phyloP scores from a whole-genome alignment of 2,329 filamentous ascomycete genomes.

The Epicoccum nigrum region DNA sequence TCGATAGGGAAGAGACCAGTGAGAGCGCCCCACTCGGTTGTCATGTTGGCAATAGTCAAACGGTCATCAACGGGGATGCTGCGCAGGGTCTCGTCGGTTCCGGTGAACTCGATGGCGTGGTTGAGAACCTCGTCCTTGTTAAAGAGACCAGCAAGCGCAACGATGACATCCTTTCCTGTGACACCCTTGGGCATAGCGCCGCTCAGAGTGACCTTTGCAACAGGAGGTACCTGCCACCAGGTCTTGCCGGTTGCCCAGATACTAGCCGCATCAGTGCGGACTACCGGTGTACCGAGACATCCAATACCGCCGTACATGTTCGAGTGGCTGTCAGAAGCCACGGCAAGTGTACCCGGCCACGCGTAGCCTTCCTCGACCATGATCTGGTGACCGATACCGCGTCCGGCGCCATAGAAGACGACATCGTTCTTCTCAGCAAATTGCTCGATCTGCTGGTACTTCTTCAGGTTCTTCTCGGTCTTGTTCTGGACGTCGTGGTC shows the following conservation, averaged over 20 bases:
- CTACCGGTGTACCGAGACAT: conserved; percentile 78
- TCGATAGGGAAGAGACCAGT: conserved; percentile 84
- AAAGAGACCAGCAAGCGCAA: conserved; percentile 86
- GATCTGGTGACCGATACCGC: conserved; percentile 88
- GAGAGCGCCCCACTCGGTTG: conserved; percentile 79
- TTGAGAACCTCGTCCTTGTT: conserved; percentile 88
- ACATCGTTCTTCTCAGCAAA: conserved; percentile 82
- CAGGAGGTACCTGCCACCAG: conserved; percentile 88
- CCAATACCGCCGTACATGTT: conserved; percentile 86
- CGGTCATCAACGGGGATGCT: conserved; percentile 75
- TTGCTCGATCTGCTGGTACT: conserved; percentile 80
- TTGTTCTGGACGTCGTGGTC: conserved; percentile 92
- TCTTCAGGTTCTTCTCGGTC: conserved; percentile 76
- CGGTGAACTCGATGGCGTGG: conserved; percentile 86
- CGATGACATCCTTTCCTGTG: conserved; percentile 91
- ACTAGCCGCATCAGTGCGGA: conserved; percentile 83
- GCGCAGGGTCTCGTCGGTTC: conserved; percentile 75
- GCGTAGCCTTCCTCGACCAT: conserved; percentile 85
- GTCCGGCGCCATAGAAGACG: conserved; percentile 75
- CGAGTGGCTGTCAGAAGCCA: conserved; percentile 78
- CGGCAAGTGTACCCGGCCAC: conserved; percentile 84
- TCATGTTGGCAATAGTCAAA: conserved; percentile 80
- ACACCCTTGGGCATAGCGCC: conserved; percentile 79
- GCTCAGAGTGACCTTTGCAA: conserved; percentile 79
- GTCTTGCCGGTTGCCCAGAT: conserved; percentile 84